phyloP scores from a whole-genome alignment of 306 rosid genomes.

The Mimosa bimucronata region DNA sequence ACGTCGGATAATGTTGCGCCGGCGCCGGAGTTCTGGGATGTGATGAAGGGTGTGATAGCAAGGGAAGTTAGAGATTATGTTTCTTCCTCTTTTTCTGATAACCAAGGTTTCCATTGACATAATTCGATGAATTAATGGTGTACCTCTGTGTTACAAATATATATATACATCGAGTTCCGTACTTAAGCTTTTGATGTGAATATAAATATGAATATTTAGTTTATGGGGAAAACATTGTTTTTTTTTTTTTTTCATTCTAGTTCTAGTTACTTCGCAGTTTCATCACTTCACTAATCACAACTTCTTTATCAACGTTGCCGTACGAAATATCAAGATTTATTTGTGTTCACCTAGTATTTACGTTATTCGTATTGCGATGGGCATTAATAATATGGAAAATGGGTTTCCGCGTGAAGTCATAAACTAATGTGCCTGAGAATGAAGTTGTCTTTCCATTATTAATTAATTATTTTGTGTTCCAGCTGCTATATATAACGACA shows the following conservation, averaged over 20 bases:
- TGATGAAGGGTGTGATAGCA: conserved; percentile 83
- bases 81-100: conserved; percentile 63
- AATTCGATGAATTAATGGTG: background rate
- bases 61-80: conserved; percentile 88
- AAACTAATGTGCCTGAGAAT: background rate
- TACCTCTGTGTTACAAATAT: background rate
- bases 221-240: background rate
- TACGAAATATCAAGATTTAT: background rate
- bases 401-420: background rate
- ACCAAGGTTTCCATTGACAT: conserved; percentile 45
- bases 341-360: background rate
- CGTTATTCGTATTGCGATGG: background rate
- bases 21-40: conserved; percentile 73
- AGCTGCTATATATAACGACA: background rate
- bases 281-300: background rate
- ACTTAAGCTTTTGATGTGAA: background rate
- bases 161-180: background rate
- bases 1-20: conserved; percentile 52
- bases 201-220: conserved; percentile 7
- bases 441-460: background rate
- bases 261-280: background rate
- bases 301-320: background rate
- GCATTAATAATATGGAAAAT: background rate
- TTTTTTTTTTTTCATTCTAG: too few relatives aligned
- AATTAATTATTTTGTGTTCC: background rate